Evolutionary conservation across 1,139 yeast species (phyloP), one percentile per base, ranked within the genome.

Genomic region (Wickerhamiella infanticola): DNA sequence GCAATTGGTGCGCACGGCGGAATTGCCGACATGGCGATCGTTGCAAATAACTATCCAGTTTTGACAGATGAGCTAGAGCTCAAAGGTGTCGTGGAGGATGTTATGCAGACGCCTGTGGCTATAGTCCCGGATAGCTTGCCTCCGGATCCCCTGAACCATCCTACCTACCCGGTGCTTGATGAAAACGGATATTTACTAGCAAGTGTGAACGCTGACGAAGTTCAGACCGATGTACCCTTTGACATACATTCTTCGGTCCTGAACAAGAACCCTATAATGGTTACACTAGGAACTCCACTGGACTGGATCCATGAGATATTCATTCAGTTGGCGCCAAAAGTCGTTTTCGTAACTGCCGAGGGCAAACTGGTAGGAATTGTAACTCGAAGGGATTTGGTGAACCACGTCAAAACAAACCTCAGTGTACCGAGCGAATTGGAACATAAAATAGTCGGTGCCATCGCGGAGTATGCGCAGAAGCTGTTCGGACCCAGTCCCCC

Each of bases 1-100:
- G 70, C 67, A 47, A 80, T 82, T 70, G 94, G 95, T 2, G 11
- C 9, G 9, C 69, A 74, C 39, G 81, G 79, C 25, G 97, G 97
- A 1, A 86, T 93, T 50, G 95, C 98, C 0, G 98, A 93, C 59
- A 94, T 86, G 61, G 90, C 88, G 83, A 85, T 93, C 53, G 67
- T 69, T 44, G 83, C 85, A 55, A 88, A 86, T 62, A 96, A 96
- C 1, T 71, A 83, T 47, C 98, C 99, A 0, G 76, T 75, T 49
- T 72, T 90, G 40, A 95, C 86, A 2, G 47, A 80, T 52, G 84
- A 79, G 45, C 75, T 72, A 46, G 71, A 68, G 43, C 63, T 66
- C 27, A 76, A 79, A 54, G 72, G 72, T 39, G 23, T 66, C 4
- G 50, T 43, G 3, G 40, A 41, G 8, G 48, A 52, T 25, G 44